Evolutionary conservation across 164 flowering plant genomes (phyloP).

Genomic region (Amborella trichopoda): DNA sequence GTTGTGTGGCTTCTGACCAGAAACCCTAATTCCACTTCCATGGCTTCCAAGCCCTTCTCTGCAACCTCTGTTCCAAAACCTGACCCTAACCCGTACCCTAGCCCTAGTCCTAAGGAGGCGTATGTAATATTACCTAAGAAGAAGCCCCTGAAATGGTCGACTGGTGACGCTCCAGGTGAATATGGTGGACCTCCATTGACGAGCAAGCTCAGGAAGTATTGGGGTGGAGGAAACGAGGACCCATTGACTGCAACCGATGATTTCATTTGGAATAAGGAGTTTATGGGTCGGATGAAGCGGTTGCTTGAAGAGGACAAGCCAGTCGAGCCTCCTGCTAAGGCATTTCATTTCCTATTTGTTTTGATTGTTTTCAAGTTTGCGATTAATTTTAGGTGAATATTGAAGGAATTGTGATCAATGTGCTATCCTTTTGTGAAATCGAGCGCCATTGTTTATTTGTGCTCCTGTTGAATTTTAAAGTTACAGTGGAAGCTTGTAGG

Average conservation of each 20-base stretch:
- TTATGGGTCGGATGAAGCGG: conserved; percentile 61
- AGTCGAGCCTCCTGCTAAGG: conserved; percentile 31
- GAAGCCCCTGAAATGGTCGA: conserved; percentile 81
- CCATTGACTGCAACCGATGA: conserved; percentile 61
- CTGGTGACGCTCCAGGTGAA: conserved; percentile 84
- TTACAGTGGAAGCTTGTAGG: too few species aligned
- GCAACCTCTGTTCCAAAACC: too few species aligned
- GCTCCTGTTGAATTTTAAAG: too few species aligned
- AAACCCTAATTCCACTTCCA: too few species aligned
- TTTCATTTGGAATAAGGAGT: conserved; percentile 84
- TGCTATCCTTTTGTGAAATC: too few species aligned
- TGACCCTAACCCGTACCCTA: too few species aligned
- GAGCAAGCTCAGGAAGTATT: conserved; percentile 72
- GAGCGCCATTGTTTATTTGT: too few species aligned
- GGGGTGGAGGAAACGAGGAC: conserved; percentile 79
- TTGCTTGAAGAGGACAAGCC: conserved; percentile 17
- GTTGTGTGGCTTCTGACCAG: too few species aligned
- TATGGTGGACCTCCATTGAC: conserved; percentile 87
- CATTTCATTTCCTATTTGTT: conserved; percentile 6
- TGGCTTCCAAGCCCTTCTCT: too few species aligned
- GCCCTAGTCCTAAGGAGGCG: conserved; percentile 17
- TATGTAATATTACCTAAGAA: conserved; percentile 68
- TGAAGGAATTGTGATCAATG: too few species aligned
- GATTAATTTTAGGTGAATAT: too few species aligned
- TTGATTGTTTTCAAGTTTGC: not conserved